phyloP scores from a whole-genome alignment of 2,329 filamentous ascomycete genomes.

The Monilinia polystroma region DNA sequence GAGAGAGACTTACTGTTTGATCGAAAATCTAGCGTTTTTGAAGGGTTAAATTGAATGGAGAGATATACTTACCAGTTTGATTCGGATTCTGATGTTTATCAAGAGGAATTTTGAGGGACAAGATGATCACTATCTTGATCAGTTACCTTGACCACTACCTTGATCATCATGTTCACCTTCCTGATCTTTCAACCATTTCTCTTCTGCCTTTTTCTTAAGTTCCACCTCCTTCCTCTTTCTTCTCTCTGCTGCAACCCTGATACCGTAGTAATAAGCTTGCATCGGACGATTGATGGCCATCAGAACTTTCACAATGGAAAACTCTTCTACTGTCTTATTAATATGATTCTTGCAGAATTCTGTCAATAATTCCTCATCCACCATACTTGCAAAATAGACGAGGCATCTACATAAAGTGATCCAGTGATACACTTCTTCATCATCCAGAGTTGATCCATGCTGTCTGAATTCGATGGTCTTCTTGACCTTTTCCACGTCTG shows the following conservation, averaged over 20 bases:
- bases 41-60: too few species aligned
- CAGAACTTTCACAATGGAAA: neutral
- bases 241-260: neutral
- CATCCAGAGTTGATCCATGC: slow-evolving; percentile 12
- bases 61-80: neutral
- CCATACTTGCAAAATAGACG: neutral
- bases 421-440: slow-evolving; percentile 17
- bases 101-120: neutral
- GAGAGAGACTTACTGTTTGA: neutral
- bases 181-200: neutral
- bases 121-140: too few species aligned
- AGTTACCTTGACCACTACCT: too few species aligned
- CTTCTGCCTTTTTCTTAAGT: neutral
- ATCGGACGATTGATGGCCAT: neutral
- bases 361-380: neutral
- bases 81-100: neutral
- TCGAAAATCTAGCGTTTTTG: neutral
- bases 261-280: slow-evolving; percentile 17
- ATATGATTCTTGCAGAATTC: slow-evolving; percentile 7
- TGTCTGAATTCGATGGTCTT: slow-evolving; percentile 22
- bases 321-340: neutral
- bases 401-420: slow-evolving; percentile 2
- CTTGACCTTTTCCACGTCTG: neutral
- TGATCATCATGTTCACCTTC: too few species aligned
- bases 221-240: neutral